These are phyloP conservation scores for Candida taoyuanica DNA, from an alignment of 805 yeast species.

Conservation along the genomic window DNA sequence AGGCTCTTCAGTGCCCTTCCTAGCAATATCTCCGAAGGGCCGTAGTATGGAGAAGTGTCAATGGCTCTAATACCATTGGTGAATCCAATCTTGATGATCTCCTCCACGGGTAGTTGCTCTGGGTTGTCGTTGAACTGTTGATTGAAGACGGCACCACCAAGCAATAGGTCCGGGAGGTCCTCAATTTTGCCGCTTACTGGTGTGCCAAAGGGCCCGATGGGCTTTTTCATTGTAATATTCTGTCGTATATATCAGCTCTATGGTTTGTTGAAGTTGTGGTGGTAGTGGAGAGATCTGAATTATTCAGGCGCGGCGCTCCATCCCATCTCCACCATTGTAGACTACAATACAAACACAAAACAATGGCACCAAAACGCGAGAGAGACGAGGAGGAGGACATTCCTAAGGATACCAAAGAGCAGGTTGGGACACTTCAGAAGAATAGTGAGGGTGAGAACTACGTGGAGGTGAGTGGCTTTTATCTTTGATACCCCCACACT, in stretches of 20 bases:
- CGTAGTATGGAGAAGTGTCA: conserved; percentile 93
- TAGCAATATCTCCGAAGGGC: conserved; percentile 72
- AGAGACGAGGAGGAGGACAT: conserved; percentile 1
- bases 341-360: background rate
- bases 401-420: background rate
- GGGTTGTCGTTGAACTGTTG: conserved; percentile 75
- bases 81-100: conserved; percentile 58
- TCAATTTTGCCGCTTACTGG: conserved; percentile 23
- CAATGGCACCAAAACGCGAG: conserved; percentile 5
- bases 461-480: conserved; percentile 11
- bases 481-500: background rate
- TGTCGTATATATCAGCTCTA: too few relatives aligned
- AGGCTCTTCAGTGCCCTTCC: conserved; percentile 57
- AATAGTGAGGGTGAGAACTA: conserved; percentile 10
- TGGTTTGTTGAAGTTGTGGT: too few relatives aligned
- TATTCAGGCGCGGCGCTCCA: too few relatives aligned
- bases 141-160: conserved; percentile 90
- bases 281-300: too few relatives aligned
- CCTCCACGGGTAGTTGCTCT: conserved; percentile 47
- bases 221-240: too few relatives aligned
- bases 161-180: conserved; percentile 51
- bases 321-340: too few relatives aligned
- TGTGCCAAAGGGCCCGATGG: conserved; percentile 17
- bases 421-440: background rate
- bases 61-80: conserved; percentile 66